phyloP scores from a whole-genome alignment of 192 early-diverging fungal species.

The Coemansia sp. region DNA sequence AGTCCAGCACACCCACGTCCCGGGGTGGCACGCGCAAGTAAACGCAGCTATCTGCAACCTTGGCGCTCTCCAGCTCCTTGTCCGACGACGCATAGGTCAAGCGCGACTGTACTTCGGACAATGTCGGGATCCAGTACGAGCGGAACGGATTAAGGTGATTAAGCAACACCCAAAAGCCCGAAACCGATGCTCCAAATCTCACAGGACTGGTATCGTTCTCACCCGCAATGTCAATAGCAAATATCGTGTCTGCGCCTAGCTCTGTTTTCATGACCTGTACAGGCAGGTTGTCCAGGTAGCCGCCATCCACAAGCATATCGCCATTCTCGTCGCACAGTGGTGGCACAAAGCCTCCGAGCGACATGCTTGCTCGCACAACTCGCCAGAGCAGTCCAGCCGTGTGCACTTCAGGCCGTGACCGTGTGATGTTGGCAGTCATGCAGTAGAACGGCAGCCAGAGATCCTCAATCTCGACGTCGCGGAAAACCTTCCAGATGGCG shows the following conservation, averaged over 20 bases:
- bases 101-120: constrained; percentile 92
- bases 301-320: constrained; percentile 96
- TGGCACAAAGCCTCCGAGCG: constrained; percentile 90
- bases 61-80: constrained; percentile 84
- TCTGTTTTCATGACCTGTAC: constrained; percentile 74
- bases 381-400: constrained; percentile 94
- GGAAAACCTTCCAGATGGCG: constrained; percentile 92
- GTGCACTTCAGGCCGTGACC: constrained; percentile 90
- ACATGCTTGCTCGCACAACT: constrained; percentile 97
- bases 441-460: constrained; percentile 96
- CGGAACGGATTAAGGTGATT: constrained; percentile 79
- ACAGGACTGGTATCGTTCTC: constrained; percentile 94
- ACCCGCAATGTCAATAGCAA: constrained; percentile 92
- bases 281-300: constrained; percentile 97
- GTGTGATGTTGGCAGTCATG: constrained; percentile 94
- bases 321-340: constrained; percentile 92
- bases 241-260: constrained; percentile 82
- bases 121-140: constrained; percentile 69
- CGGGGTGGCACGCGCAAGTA: constrained; percentile 88
- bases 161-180: constrained; percentile 87
- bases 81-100: constrained; percentile 92
- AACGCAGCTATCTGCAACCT: constrained; percentile 70
- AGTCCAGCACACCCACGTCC: constrained; percentile 85
- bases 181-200: constrained; percentile 84
- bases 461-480: constrained; percentile 93